Evolutionary conservation across 495 filamentous ascomycete species (phyloP), one percentile per base, ranked within the genome.

Genomic region (Penicillium parvum): DNA sequence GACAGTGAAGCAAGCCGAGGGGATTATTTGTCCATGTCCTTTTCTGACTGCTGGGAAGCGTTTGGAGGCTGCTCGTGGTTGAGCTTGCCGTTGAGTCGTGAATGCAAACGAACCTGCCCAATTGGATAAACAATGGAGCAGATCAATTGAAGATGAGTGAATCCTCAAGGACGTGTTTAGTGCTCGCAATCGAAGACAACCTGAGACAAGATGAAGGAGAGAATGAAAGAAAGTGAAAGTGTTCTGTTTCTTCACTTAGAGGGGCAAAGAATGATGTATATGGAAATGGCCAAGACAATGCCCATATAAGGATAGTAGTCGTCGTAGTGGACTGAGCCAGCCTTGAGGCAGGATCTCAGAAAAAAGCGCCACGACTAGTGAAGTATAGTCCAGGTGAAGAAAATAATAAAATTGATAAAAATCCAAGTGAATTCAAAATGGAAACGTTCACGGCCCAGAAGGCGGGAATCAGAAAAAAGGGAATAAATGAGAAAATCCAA

Each of bases 231-330:
- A 36, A 35, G 27, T 42, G 29, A 15, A 19, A 30, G 12, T 30
- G 16, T 19, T 11, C n/a, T n/a, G n/a, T n/a, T 21, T 9, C 7
- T 46, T 48, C 35, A 35, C 25, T 38, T 41, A 55, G 45, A 46
- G 44, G 49, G 47, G 47, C 36, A 40, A 49, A 45, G 42, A 52
- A 50, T 56, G 56, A 60, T 53, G 53, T 57, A 53, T 60, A 57
- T 53, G 54, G 49, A 57, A 50, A 47, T 43, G 32, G 44, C 47
- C 47, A 57, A 50, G 49, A 36, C 47, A 43, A 43, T 57, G 38
- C 56, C 55, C 53, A 58, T 65, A 59, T 60, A 65, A 67, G 66
- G 59, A 62, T 59, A 57, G 50, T 58, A 55, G n/a, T n/a, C n/a
- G n/a, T n/a, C n/a, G n/a, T n/a, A n/a, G 55, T 47, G 55, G 54